A percentile compares a stretch with the other conserved stretches of the same genome.
phyloP scores from a whole-genome alignment of 805 yeast genomes.

The Ogataea haglerorum region DNA sequence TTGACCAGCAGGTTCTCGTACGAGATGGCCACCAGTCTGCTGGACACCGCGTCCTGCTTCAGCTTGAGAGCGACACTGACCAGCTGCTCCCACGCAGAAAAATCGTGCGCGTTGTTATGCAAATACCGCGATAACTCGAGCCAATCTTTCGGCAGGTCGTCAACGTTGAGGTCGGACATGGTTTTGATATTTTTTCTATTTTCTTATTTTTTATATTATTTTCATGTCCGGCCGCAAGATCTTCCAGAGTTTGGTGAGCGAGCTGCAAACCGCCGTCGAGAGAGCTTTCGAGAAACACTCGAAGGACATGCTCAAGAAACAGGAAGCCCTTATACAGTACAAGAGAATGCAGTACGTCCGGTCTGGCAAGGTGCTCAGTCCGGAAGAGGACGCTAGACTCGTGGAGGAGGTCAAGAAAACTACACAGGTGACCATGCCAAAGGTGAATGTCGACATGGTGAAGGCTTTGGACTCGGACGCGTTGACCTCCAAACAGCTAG shows the following conservation, averaged over 20 bases:
- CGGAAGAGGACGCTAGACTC: conserved; percentile 33
- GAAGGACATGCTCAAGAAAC: conserved; percentile 40
- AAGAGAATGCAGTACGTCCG: conserved; percentile 44
- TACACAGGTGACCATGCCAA: conserved; percentile 27
- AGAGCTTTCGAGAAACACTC: conserved; percentile 37
- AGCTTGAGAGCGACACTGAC: background rate
- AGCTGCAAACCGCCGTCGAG: conserved; percentile 37
- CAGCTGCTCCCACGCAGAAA: conserved; percentile 6
- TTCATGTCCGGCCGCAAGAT: conserved; percentile 24
- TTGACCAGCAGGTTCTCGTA: conserved; percentile 42
- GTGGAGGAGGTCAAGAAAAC: conserved; percentile 35
- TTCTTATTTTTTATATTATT: too few species aligned
- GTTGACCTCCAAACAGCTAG: conserved; percentile 21
- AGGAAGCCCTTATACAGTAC: conserved; percentile 45
- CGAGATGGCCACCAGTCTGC: conserved; percentile 36
- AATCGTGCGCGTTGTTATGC: conserved; percentile 6
- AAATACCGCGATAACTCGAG: conserved; percentile 8
- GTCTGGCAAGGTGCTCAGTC: conserved; percentile 34
- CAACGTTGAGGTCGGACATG: conserved; percentile 6
- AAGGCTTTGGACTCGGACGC: conserved; percentile 28
- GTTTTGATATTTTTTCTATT: background rate
- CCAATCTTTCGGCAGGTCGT: conserved; percentile 12
- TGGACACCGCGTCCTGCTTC: conserved; percentile 15
- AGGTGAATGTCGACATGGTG: conserved; percentile 25
- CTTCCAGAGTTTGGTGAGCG: conserved; percentile 35